Base-by-base conservation (phyloP, 2,329 filamentous ascomycete species). In the Ascochyta pisi region DNA sequence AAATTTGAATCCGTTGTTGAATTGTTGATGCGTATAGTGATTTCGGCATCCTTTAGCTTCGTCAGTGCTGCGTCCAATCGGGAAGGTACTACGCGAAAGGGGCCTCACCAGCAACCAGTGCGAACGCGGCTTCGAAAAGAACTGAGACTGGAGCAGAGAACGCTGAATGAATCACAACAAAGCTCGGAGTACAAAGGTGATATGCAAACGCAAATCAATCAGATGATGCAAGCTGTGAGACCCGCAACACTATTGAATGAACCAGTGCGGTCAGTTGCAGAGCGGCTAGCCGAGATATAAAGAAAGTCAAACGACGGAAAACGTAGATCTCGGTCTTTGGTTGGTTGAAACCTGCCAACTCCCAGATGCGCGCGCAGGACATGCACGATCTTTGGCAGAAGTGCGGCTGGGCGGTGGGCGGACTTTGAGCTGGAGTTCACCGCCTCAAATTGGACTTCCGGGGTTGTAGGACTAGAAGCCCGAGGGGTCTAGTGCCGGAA, bases 71-170 rank as follows among this genome's bases (percentile, higher is more conserved):
- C 46, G 54, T 54, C 54, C 47, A 53, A 63, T 58, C 57, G 59
- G 62, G 62, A 60, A 64, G 58, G 58, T 50, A 57, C 58, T 50
- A 43, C 61, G 55, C 55, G 58, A 60, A 62, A 61, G 65, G 66
- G 63, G 62, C 48, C 64, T 60, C 56, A 67, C 66, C 65, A 65
- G 63, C 65, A 69, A 49, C 65, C 64, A 69, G 62, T 56, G 64
- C 62, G 48, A 45, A 60, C 57, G 57, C 57, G 55, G 62, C 26
- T 6, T 27, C 58, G 58, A 61, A 54, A 35, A 55, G 49, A 50
- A 53, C 29, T 29, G 49, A 56, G 16, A 29, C 35, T 41, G 29
- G 53, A 51, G 42, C 34, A 45, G 31, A 49, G 38, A 50, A 50
- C 23, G 43, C 16, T 43, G 54, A 40, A 38, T 39, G 40, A 55